Percentiles rank a stretch among this genome's conserved stretches.
Conservation (phyloP, 345 rosid species). For the Cochlearia excelsa region DNA sequence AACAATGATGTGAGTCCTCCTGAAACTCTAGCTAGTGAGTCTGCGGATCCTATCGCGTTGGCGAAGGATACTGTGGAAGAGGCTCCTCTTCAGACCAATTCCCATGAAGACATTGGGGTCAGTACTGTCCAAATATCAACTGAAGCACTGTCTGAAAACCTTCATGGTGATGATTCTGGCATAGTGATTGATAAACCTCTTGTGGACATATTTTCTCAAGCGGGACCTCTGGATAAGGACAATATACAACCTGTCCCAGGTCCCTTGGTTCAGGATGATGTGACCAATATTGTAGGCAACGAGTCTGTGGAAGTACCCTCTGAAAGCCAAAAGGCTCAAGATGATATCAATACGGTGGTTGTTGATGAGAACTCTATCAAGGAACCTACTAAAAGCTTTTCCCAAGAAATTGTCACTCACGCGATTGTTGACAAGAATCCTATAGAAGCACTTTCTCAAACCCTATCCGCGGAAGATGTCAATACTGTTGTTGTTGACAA, state of each 20-base stretch:
- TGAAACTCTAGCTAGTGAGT: slow-evolving; percentile 35
- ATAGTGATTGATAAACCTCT: slow-evolving; percentile 29
- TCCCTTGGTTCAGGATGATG: slow-evolving; percentile 27
- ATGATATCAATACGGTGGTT: slow-evolving; percentile 35
- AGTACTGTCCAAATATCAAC: slow-evolving; percentile 2
- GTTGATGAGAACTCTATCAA: slow-evolving; percentile 37
- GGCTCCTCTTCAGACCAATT: not conserved
- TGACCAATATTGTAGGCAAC: slow-evolving; percentile 1
- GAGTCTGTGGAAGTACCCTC: slow-evolving; percentile 25
- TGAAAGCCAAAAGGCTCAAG: slow-evolving; percentile 10
- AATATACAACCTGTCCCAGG: slow-evolving; percentile 5
- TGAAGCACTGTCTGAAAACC: slow-evolving; percentile 19
- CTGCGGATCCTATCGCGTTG: slow-evolving; percentile 27
- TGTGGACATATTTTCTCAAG: slow-evolving; percentile 21
- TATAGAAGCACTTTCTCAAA: too few relatives aligned
- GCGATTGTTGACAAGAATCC: not conserved
- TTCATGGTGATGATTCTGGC: slow-evolving; percentile 6
- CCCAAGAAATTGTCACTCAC: slow-evolving; percentile 35
- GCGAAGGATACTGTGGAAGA: slow-evolving; percentile 4
- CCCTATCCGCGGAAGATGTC: too few relatives aligned
- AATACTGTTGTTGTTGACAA: too few relatives aligned
- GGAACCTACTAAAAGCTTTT: slow-evolving; percentile 31
- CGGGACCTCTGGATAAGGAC: slow-evolving; percentile 18
- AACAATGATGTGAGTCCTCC: slow-evolving; percentile 26
- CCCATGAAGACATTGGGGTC: slow-evolving; percentile 12